Evolutionary conservation across 2,329 filamentous ascomycete genomes (phyloP), one percentile per base, ranked within the genome.

Genomic region (Coniochaeta prunicola): DNA sequence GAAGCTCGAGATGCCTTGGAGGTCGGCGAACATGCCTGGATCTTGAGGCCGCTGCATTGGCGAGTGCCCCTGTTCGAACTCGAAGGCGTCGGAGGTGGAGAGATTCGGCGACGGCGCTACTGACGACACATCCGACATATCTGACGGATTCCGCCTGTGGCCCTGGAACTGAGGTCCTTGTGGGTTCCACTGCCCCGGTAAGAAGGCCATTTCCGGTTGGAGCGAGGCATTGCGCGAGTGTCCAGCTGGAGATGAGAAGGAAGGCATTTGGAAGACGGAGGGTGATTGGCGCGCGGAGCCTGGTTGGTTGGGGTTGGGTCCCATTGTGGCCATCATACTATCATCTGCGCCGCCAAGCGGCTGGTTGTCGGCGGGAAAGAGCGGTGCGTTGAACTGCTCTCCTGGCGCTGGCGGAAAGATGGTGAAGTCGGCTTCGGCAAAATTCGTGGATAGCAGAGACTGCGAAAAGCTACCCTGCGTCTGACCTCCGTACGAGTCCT

Each of bases 91-190:
- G 61, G 89, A 82, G 64, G 88, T 88, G 30, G 82, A 83, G 59
- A 96, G 75, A 68, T 91, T 91, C 3, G 93, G 93, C 19, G 93
- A 97, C 31, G 87, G 89, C 24, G 90, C 87, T 17, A 87, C 90
- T 19, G 91, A 96, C 5, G 88, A 96, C 6, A 96, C 87, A 65
- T 97, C 93, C 2, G 92, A 96, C 67, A 88, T 91, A 66, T 97
- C 93, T n/a, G 92, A 97, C 1, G 91, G 90, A 38, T 85, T 87
- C 67, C 92, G 85, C 65, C 92, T 84, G 70, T 97, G 93, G n/a
- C 84, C 80, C 64, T 90, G 88, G 68, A 96, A 97, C 60, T 84
- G 80, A 15, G 77, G 73, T 21, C 12, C 53, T 1, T 61, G 64
- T 15, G 59, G 77, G 45, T 65, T 77, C 82, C 82, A 85, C 63